Percentiles rank a stretch among this genome's conserved stretches.
These are phyloP conservation scores for Sporothrix mexicana DNA, from an alignment of 2,329 filamentous ascomycete genomes.

Conservation along the genomic window DNA sequence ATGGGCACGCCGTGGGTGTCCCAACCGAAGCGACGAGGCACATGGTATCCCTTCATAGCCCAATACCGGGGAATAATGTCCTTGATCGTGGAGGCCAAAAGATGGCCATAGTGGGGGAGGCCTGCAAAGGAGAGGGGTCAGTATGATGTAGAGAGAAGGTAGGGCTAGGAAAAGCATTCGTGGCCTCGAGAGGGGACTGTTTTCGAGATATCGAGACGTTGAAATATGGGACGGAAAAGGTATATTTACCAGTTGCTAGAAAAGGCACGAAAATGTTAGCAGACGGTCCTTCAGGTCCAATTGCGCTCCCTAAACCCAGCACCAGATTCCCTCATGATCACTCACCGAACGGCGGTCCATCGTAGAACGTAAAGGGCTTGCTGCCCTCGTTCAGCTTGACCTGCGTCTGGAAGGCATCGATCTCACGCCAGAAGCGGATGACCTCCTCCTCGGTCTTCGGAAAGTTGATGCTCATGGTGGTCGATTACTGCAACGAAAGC, in stretches of 20 bases:
- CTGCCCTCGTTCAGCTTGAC: constrained; percentile 81
- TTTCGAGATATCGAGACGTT: constrained; percentile 14
- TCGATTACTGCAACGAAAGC: constrained; percentile 1
- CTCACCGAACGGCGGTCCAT: constrained; percentile 79
- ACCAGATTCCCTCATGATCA: neutral
- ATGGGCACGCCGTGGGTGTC: constrained; percentile 93
- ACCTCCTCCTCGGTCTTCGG: constrained; percentile 87
- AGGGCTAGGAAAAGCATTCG: neutral
- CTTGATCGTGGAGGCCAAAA: constrained; percentile 93
- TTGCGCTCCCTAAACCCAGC: neutral
- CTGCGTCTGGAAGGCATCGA: constrained; percentile 80
- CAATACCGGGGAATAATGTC: constrained; percentile 96
- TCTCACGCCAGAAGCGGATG: constrained; percentile 86
- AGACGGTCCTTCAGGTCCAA: neutral
- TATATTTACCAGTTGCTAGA: constrained; percentile 24
- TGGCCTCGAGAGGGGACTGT: neutral
- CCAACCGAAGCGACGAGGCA: constrained; percentile 93
- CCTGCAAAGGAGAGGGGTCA: constrained; percentile 36
- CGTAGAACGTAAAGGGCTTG: constrained; percentile 92
- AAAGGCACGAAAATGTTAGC: constrained; percentile 5
- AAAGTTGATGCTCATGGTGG: constrained; percentile 80
- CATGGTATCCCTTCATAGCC: constrained; percentile 77
- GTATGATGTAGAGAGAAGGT: neutral
- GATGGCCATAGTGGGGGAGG: constrained; percentile 66
- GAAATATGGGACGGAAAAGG: neutral